Conservation (phyloP, 2,329 filamentous ascomycete genomes). For the Tolypocladium cylindrosporum region DNA sequence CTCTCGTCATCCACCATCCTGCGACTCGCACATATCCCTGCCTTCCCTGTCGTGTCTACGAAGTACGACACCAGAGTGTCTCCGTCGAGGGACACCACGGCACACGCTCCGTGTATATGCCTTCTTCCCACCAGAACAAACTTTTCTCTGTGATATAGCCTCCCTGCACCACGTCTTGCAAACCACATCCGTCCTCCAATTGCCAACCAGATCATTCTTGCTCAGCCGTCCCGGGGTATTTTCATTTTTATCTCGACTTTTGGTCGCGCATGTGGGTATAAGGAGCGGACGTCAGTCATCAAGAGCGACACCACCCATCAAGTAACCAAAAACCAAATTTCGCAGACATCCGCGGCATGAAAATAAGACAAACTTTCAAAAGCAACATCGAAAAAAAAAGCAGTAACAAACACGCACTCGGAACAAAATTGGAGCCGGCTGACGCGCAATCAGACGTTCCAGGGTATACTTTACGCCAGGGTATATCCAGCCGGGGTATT, state of each 20-base stretch:
- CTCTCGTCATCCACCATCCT: not conserved
- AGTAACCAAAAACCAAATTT: conserved; percentile 9
- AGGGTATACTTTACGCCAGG: conserved; percentile 51
- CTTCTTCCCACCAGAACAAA: not conserved
- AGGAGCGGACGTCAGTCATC: conserved; percentile 22
- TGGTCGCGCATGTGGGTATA: conserved; percentile 24
- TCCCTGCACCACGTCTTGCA: not conserved
- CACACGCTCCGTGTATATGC: not conserved
- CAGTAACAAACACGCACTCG: conserved; percentile 7
- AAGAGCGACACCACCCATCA: conserved; percentile 15
- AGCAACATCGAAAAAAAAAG: conserved; percentile 12
- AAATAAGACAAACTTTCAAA: conserved; percentile 3
- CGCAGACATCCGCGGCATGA: conserved; percentile 5
- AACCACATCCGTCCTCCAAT: not conserved
- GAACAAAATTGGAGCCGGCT: conserved; percentile 7
- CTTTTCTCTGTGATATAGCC: not conserved
- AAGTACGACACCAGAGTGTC: not conserved
- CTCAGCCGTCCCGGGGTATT: conserved; percentile 21
- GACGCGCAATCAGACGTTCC: conserved; percentile 16
- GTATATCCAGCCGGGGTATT: conserved; percentile 57
- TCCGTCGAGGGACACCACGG: not conserved
- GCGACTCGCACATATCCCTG: not conserved
- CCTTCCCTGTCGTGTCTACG: not conserved
- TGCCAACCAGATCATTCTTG: conserved; percentile 13
- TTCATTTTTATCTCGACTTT: conserved; percentile 19